Base-by-base conservation (phyloP, 2,329 filamentous ascomycete species). In the Botrytis sinoallii region DNA sequence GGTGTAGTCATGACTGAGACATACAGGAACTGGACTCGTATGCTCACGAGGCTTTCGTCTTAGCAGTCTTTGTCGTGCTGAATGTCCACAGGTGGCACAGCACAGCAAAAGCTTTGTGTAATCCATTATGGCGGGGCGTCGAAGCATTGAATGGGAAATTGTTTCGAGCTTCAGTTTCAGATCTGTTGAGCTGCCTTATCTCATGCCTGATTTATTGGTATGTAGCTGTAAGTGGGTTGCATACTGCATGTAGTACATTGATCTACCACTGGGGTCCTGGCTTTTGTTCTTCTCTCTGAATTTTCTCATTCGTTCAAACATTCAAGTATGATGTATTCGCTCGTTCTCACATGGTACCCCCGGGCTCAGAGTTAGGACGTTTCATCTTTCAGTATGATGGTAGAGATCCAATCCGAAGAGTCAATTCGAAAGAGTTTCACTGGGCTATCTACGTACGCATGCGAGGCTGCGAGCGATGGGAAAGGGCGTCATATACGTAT, bases 1-100 rank as follows among this genome's bases (percentile, higher is more conserved):
- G 48, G 38, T 68, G 35, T 42, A 38, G 48, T 59, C 38, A 69
- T 38, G 48, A 42, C n/a, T 57, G 66, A 69, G 66, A 69, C 66
- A 69, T 57, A 69, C 66, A 69, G 66, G 48, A 69, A 69, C 66
- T 48, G 48, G 66, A 69, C 66, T 69, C 35, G 66, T 57, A 59
- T 57, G 38, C 48, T 57, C 66, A 69, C 48, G 48, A 69, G 52
- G 66, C 22, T 69, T 69, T 38, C 35, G 16, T 40, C 46, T 40
- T 5, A 52, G 29, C 22, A 38, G 25, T 40, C 48, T 68, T 35
- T 68, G 48, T 57, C 66, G 38, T 59, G 48, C 65, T 57, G 46
- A 68, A 68, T 42, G 52, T 16, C 35, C 66, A 59, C 48, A 42
- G 66, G 48, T 32, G n/a, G 66, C 66, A 59, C 66, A 55, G 48